Conservation (phyloP, 257 asterid species). For the Solanum chiquidenum region DNA sequence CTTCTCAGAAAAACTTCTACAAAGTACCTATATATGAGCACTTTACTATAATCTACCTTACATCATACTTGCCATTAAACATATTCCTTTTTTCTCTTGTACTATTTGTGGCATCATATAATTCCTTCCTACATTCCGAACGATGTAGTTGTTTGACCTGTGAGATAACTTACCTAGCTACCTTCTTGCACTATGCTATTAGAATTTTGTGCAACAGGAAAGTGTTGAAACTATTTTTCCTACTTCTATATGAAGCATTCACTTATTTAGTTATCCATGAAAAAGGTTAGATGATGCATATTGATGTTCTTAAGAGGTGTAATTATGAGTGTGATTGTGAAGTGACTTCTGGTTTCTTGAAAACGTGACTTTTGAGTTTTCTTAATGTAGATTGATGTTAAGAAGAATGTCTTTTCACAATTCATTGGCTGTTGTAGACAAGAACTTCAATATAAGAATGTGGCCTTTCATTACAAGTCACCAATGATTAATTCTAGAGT, state of each 20-base stretch:
- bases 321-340: not conserved
- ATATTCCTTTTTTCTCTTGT: too few relatives aligned
- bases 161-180: not conserved
- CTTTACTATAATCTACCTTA: too few relatives aligned
- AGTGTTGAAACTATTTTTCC: not conserved
- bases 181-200: not conserved
- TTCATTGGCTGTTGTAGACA: not conserved
- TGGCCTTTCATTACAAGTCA: not conserved
- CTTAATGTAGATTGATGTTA: not conserved
- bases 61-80: too few relatives aligned
- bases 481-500: not conserved
- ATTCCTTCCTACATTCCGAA: too few relatives aligned
- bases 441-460: not conserved
- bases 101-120: too few relatives aligned
- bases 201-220: not conserved
- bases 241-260: not conserved
- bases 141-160: not conserved
- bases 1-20: too few relatives aligned
- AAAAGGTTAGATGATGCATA: not conserved
- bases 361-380: not conserved
- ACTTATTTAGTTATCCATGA: not conserved
- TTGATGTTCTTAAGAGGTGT: not conserved
- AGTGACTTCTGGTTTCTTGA: not conserved
- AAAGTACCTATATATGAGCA: too few relatives aligned
- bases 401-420: not conserved